phyloP scores from a whole-genome alignment of 139 green algal species.

The Coccomyxa sp. region DNA sequence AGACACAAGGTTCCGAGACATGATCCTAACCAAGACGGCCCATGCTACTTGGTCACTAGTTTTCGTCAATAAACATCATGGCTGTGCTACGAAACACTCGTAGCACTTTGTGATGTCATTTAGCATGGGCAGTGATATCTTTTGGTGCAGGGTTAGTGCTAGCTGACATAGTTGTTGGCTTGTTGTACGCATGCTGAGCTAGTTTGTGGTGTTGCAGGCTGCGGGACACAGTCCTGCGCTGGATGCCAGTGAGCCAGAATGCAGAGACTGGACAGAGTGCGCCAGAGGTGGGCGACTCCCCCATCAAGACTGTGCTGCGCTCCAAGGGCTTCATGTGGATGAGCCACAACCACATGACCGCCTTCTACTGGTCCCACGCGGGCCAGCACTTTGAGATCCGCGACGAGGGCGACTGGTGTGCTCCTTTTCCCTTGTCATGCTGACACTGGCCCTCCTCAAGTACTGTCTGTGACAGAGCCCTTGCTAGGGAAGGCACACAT shows the following conservation, averaged over 20 bases:
- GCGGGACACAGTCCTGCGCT: conserved; percentile 76
- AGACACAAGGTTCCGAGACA: too few species aligned
- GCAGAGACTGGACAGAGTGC: conserved; percentile 46
- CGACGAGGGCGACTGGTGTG: conserved; percentile 76
- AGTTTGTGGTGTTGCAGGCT: conserved; percentile 37
- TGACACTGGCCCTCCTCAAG: background rate
- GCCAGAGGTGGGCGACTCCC: conserved; percentile 44
- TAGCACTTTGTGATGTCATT: too few species aligned
- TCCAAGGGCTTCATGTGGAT: conserved; percentile 95
- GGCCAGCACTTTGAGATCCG: conserved; percentile 92
- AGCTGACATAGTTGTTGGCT: too few species aligned
- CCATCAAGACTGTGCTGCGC: conserved; percentile 83
- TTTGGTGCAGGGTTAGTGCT: too few species aligned
- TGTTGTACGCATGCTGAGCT: too few species aligned
- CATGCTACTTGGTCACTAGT: too few species aligned
- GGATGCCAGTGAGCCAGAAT: conserved; percentile 83
- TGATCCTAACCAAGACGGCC: too few species aligned
- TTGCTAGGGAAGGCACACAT: background rate
- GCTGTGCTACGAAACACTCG: too few species aligned
- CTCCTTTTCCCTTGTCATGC: background rate
- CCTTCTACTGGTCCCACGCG: conserved; percentile 89
- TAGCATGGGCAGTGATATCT: too few species aligned
- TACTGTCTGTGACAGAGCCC: background rate
- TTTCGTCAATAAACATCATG: too few species aligned
- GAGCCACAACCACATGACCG: conserved; percentile 70